Percentiles rank a stretch among this genome's conserved stretches.
These are phyloP conservation scores for Blastobotrys niveus DNA, from an alignment of 1,139 yeast genomes.

Conservation along the genomic window DNA sequence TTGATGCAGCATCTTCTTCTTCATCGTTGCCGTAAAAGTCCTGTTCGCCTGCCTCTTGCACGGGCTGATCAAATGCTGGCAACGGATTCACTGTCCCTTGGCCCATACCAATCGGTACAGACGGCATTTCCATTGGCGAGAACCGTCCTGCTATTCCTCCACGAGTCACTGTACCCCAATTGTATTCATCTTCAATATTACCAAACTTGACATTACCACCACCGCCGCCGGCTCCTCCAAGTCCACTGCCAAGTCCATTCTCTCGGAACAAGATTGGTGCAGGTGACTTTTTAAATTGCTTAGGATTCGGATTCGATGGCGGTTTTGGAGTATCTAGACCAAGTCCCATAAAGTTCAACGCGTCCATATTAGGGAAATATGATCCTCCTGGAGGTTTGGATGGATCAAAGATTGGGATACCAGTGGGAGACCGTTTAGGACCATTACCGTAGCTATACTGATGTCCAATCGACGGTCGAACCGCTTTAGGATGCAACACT, in stretches of 20 bases:
- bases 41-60: no score
- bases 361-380: conserved; percentile 7
- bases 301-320: no score
- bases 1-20: background rate
- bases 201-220: background rate
- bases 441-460: background rate
- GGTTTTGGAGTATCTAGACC: conserved; percentile 4
- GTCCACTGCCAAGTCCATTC: background rate
- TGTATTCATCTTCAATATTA: background rate
- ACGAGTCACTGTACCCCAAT: background rate
- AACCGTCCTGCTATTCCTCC: conserved; percentile 3
- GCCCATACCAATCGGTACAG: conserved; percentile 3
- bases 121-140: conserved; percentile 9
- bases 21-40: conserved; percentile 1
- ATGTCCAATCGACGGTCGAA: conserved; percentile 4
- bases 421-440: background rate
- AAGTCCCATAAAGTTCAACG: conserved; percentile 1
- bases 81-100: conserved; percentile 1
- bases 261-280: background rate
- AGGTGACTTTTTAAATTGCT: background rate
- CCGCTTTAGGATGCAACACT: conserved; percentile 12
- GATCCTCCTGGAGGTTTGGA: conserved; percentile 2
- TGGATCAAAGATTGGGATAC: conserved; percentile 11
- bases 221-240: background rate
- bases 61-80: conserved; percentile 1